Evolutionary conservation across 1,284 basidiomycete species (phyloP).

Genomic region (Sphagnurus paluster): DNA sequence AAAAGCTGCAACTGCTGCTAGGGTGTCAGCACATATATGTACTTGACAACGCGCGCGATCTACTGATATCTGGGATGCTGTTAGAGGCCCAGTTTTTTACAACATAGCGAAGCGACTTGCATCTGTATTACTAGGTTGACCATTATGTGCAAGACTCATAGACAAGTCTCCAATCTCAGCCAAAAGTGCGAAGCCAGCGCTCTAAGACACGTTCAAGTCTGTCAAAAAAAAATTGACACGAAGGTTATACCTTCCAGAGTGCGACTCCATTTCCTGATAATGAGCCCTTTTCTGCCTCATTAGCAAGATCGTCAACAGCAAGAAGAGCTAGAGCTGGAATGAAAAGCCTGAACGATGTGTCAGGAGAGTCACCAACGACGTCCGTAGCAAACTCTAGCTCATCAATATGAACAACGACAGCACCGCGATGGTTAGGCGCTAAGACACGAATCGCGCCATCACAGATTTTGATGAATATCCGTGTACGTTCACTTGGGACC

Average conservation of each 20-base stretch:
- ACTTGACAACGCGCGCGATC: slow-evolving; percentile 49
- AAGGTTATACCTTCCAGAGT: slow-evolving; percentile 68
- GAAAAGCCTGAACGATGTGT: slow-evolving; percentile 52
- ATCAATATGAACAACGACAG: slow-evolving; percentile 66
- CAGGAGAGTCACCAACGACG: slow-evolving; percentile 64
- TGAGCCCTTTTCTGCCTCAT: slow-evolving; percentile 30
- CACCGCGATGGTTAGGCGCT: slow-evolving; percentile 63
- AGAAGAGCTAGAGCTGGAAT: slow-evolving; percentile 54
- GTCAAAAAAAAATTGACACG: neutral
- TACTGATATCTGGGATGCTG: slow-evolving; percentile 41
- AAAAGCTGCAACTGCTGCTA: slow-evolving; percentile 53
- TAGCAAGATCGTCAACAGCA: slow-evolving; percentile 61
- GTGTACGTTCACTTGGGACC: slow-evolving; percentile 86
- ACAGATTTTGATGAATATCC: slow-evolving; percentile 62
- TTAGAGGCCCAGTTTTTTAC: neutral
- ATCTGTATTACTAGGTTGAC: slow-evolving; percentile 33
- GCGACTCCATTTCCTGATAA: slow-evolving; percentile 36
- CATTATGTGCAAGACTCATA: slow-evolving; percentile 37
- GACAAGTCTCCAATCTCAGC: slow-evolving; percentile 57
- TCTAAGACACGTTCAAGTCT: slow-evolving; percentile 32
- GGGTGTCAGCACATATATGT: slow-evolving; percentile 71
- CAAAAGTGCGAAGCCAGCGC: slow-evolving; percentile 66
- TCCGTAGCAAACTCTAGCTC: slow-evolving; percentile 70
- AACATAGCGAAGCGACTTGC: slow-evolving; percentile 27
- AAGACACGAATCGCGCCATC: slow-evolving; percentile 69